Conservation (phyloP, 768 basidiomycete genomes). For the Boletus insuetus region DNA sequence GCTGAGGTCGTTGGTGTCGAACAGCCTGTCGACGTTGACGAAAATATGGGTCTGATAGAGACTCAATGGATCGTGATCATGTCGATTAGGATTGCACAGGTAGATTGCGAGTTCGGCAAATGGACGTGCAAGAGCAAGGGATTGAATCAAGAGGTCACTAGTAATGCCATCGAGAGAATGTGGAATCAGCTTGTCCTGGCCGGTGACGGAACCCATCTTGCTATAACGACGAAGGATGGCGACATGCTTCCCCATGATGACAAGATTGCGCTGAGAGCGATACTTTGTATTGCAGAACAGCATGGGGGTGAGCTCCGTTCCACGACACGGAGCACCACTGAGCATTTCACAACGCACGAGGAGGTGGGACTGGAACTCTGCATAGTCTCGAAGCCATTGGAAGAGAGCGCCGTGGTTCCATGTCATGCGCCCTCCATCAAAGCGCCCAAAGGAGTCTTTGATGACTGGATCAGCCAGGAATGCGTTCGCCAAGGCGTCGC, state of each 20-base stretch:
- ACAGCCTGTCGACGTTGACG: neutral
- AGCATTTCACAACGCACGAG: neutral
- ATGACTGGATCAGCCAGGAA: neutral
- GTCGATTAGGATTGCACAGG: neutral
- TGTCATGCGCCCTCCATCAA: neutral
- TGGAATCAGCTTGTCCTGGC: neutral
- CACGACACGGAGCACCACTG: neutral
- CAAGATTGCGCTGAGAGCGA: neutral
- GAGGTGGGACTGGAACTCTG: neutral
- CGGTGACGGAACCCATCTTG: neutral
- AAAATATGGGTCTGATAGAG: neutral
- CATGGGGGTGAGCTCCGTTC: neutral
- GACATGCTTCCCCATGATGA: neutral
- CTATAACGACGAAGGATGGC: neutral
- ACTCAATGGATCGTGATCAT: neutral
- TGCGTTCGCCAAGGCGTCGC: neutral
- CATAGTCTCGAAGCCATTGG: neutral
- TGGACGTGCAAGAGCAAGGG: neutral
- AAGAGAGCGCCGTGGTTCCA: neutral
- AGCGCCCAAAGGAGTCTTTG: neutral
- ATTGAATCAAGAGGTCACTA: neutral
- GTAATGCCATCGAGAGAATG: neutral
- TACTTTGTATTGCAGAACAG: neutral
- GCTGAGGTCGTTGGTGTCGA: too few species aligned
- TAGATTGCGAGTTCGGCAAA: neutral